These are phyloP conservation scores for Epichloe coenophiala DNA, from an alignment of 2,329 filamentous ascomycete species.

Conservation along the genomic window DNA sequence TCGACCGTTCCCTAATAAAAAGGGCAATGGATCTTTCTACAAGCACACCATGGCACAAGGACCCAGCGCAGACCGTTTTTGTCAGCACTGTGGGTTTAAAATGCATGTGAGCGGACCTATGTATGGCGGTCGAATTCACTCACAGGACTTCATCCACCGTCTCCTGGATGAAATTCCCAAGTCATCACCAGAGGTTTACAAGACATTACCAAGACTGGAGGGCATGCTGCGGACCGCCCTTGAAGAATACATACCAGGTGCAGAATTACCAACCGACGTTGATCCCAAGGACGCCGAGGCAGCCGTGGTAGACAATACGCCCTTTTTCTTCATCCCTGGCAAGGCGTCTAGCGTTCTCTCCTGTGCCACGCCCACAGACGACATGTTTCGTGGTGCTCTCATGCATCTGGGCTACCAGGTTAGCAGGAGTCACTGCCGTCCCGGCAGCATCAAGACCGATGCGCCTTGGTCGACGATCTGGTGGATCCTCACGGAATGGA, in stretches of 20 bases:
- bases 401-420: conserved; percentile 68
- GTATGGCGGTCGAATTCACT: conserved; percentile 86
- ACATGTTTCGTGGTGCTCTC: conserved; percentile 69
- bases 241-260: conserved; percentile 48
- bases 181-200: conserved; percentile 57
- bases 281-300: conserved; percentile 34
- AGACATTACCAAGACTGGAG: conserved; percentile 67
- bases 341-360: conserved; percentile 64
- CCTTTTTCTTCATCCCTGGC: conserved; percentile 77
- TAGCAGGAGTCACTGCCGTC: conserved; percentile 76
- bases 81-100: conserved; percentile 73
- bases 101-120: conserved; percentile 87
- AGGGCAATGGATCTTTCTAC: conserved; percentile 54
- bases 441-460: conserved; percentile 85
- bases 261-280: conserved; percentile 25
- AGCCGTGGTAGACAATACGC: conserved; percentile 56
- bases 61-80: conserved; percentile 51
- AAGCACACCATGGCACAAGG: conserved; percentile 66
- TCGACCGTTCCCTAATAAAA: conserved; percentile 57
- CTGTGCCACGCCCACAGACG: conserved; percentile 65
- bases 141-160: conserved; percentile 64
- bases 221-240: conserved; percentile 85
- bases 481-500: conserved; percentile 90
- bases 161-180: conserved; percentile 61
- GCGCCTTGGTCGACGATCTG: conserved; percentile 83